Percentiles rank a stretch among this genome's conserved stretches.
These are phyloP conservation scores for Aspergillus chevalieri DNA, from an alignment of 2,329 filamentous ascomycete genomes.

Conservation along the genomic window DNA sequence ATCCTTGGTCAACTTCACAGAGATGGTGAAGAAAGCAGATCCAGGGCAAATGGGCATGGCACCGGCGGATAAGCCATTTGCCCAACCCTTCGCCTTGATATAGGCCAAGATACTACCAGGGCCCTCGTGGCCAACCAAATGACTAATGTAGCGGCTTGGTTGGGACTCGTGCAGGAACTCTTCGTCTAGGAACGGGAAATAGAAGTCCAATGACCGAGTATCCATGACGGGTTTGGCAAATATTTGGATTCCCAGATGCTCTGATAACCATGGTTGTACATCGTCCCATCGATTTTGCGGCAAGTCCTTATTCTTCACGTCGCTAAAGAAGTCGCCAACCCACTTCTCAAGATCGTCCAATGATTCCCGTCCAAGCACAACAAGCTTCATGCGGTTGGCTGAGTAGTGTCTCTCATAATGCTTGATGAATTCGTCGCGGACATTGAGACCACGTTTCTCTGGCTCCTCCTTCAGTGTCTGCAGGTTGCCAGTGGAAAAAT, in stretches of 20 bases:
- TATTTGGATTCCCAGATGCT: conserved; percentile 62
- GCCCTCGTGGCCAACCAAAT: conserved; percentile 86
- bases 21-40: conserved; percentile 71
- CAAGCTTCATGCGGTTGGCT: conserved; percentile 88
- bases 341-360: conserved; percentile 77
- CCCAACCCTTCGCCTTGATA: conserved; percentile 86
- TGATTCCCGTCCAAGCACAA: conserved; percentile 73
- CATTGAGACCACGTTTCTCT: conserved; percentile 71
- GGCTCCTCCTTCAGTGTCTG: conserved; percentile 79
- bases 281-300: conserved; percentile 61
- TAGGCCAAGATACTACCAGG: conserved; percentile 88
- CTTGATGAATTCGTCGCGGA: conserved; percentile 84
- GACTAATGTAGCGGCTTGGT: conserved; percentile 78
- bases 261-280: conserved; percentile 53
- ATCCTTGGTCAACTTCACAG: conserved; percentile 75
- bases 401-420: conserved; percentile 89
- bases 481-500: conserved; percentile 86
- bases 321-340: conserved; percentile 77
- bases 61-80: conserved; percentile 73
- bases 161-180: conserved; percentile 72
- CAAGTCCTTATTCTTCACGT: conserved; percentile 74
- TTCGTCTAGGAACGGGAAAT: conserved; percentile 81
- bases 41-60: conserved; percentile 71
- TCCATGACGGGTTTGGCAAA: conserved; percentile 93
- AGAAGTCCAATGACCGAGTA: conserved; percentile 68